Evolutionary conservation across 768 basidiomycete genomes (phyloP), one percentile per base, ranked within the genome.

Genomic region (Phanerochaete carnosa): DNA sequence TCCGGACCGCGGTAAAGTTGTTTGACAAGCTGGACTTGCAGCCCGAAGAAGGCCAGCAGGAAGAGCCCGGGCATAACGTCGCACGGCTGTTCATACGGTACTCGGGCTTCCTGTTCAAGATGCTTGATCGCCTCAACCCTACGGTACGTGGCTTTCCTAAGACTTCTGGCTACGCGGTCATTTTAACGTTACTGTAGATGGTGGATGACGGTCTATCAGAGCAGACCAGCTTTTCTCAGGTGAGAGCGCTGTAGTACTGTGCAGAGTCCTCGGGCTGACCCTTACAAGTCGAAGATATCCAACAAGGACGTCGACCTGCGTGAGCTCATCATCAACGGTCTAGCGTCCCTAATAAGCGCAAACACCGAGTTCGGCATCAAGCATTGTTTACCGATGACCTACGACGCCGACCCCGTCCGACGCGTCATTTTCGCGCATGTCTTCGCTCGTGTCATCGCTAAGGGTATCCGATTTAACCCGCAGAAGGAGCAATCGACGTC

Each of bases 341-440:
- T 96, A 7, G 83, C 93, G 0, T 87, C 94, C 62, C 78, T 96
- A 6, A 87, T 96, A 58, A 83, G 81, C 33, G 84, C 92, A 13
- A 96, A 96, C 69, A 87, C 90, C 16, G 92, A 95, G 68, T 88
- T 85, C 65, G 94, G 92, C 5, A 86, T 95, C 69, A 94, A 94
- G 71, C 92, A 95, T 70, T 94, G 90, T 66, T 82, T 95, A 23
- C 76, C 86, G 4, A 77, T 91, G 60, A 91, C 90, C 1, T 94
- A 92, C 65, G 88, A 92, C 66, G 71, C 77, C 23, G 89, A 95
- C 67, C 75, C 80, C 26, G 75, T 81, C 39, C 87, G 89, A 66
- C 83, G 92, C 15, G 79, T 83, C 11, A 92, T 94, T 26, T 97
- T 95, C 68, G 85, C 92, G 15, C 86, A 90, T 66, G 87, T 94